Evolutionary conservation across 1,284 basidiomycete genomes (phyloP), one percentile per base, ranked within the genome.

Genomic region (Irpex lacteus): DNA sequence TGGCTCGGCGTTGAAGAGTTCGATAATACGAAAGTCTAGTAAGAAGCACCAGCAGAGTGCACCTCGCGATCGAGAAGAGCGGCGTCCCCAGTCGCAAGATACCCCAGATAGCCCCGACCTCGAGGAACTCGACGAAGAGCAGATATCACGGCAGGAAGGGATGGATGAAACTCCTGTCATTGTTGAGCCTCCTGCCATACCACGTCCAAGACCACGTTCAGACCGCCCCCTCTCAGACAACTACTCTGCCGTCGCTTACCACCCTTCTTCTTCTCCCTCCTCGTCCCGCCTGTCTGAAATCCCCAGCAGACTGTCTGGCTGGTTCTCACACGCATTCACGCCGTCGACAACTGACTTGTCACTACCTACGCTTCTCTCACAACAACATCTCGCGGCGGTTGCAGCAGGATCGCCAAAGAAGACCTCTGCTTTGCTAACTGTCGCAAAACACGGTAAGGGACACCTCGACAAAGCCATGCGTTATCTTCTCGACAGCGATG

Each of bases 401-500:
- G 60, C 71, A 5, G 63, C 73, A 13, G 61, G 68, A 2, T 82
- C 83, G 0, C 82, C 84, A 44, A 82, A 80, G 69, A 70, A 74
- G 62, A 82, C 81, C 72, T 80, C 82, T 36, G 81, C 87, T 0
- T 77, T 89, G 8, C 77, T 87, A 63, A 83, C 85, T 11, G 88
- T 85, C 0, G 89, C 89, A 1, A 87, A 87, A 69, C 86, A 90
- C 71, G 87, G 90, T 59, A 90, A 88, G 69, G 88, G 88, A 32
- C 88, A 90, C 65, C 76, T 92, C 62, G 89, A 90, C 79, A 91
- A 89, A 74, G 90, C 89, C 2, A 86, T 95, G 80, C 83, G 94
- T 32, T 92, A 94, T 76, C 78, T 96, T 5, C 81, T 95, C 65
- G 94, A 96, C 77, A 87, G 85, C 68, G 94, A 96, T 75, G 85